Percentiles rank a stretch among this genome's conserved stretches.
Evolutionary conservation across 2,329 filamentous ascomycete species (phyloP).

Genomic region (Onygena corvina): DNA sequence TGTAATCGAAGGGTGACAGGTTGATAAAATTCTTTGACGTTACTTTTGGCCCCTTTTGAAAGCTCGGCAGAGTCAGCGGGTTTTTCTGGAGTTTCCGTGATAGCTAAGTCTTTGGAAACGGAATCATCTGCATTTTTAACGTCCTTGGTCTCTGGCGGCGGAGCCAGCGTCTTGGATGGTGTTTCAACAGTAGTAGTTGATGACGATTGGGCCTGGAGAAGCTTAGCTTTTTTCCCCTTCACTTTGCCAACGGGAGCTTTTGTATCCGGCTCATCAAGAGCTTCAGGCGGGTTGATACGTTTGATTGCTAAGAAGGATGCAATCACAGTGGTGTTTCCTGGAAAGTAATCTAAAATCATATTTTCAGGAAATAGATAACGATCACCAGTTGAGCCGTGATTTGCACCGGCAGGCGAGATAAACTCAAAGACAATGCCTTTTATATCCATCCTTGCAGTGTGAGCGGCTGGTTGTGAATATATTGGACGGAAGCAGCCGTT

Average conservation of each 20-base stretch:
- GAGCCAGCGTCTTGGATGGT: conserved; percentile 5
- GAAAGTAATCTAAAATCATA: conserved; percentile 38
- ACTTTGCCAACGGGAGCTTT: conserved; percentile 22
- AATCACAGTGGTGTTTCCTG: conserved; percentile 35
- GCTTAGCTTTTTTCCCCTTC: conserved; percentile 30
- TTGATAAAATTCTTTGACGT: conserved; percentile 38
- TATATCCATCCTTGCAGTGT: conserved; percentile 30
- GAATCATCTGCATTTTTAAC: conserved; percentile 14
- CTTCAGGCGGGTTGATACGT: conserved; percentile 27
- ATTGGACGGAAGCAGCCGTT: conserved; percentile 23
- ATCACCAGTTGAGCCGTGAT: conserved; percentile 34
- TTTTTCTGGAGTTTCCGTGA: conserved; percentile 8
- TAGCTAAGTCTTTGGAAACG: conserved; percentile 17
- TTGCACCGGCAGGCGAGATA: conserved; percentile 31
- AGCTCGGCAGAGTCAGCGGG: conserved; percentile 8
- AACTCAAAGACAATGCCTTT: conserved; percentile 41
- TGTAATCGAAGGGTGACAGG: conserved; percentile 47
- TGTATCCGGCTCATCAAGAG: conserved; percentile 20
- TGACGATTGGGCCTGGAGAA: conserved; percentile 16
- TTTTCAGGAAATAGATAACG: conserved; percentile 40
- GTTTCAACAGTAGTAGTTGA: conserved; percentile 16
- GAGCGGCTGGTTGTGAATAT: conserved; percentile 20
- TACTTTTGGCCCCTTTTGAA: conserved; percentile 14
- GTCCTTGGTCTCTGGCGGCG: conserved; percentile 7
- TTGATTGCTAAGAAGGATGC: conserved; percentile 38